phyloP scores from a whole-genome alignment of 768 basidiomycete species.

The button mushroom (Agaricus bisporus) region DNA sequence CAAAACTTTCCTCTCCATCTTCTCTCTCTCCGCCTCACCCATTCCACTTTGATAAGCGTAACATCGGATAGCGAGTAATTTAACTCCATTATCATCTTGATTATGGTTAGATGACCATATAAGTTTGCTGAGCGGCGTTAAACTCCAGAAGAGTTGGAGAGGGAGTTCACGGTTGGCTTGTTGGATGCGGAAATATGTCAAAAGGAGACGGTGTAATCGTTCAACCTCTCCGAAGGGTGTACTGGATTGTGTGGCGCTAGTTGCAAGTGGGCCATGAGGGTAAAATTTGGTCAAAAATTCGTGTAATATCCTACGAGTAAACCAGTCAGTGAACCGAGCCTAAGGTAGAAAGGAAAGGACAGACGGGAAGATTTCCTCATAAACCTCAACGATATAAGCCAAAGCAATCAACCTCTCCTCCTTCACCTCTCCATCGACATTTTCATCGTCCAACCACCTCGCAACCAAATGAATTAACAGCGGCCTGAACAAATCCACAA shows the following conservation, averaged over 20 bases:
- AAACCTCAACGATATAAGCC: conserved; percentile 58
- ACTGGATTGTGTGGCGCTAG: conserved; percentile 29
- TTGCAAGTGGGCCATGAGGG: conserved; percentile 48
- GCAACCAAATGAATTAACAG: conserved; percentile 75
- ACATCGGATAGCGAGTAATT: conserved; percentile 69
- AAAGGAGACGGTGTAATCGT: conserved; percentile 62
- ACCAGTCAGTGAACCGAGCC: neutral
- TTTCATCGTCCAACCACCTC: conserved; percentile 61
- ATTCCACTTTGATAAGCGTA: conserved; percentile 74
- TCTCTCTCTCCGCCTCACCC: conserved; percentile 69
- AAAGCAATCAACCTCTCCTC: conserved; percentile 49
- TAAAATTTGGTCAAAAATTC: conserved; percentile 41
- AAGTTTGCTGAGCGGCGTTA: conserved; percentile 43
- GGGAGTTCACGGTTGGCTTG: conserved; percentile 70
- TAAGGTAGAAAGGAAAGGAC: conserved; percentile 21
- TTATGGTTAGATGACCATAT: conserved; percentile 33
- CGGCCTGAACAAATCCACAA: conserved; percentile 70
- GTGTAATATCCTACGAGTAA: conserved; percentile 44
- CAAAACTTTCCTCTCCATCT: conserved; percentile 54
- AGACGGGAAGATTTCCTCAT: conserved; percentile 69
- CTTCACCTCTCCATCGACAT: conserved; percentile 42
- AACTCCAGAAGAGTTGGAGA: conserved; percentile 53
- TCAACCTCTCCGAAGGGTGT: conserved; percentile 28
- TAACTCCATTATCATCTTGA: conserved; percentile 49
- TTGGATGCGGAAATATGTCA: conserved; percentile 80